phyloP scores from a whole-genome alignment of 148 eudicot species.

The Heliosperma pusillum region DNA sequence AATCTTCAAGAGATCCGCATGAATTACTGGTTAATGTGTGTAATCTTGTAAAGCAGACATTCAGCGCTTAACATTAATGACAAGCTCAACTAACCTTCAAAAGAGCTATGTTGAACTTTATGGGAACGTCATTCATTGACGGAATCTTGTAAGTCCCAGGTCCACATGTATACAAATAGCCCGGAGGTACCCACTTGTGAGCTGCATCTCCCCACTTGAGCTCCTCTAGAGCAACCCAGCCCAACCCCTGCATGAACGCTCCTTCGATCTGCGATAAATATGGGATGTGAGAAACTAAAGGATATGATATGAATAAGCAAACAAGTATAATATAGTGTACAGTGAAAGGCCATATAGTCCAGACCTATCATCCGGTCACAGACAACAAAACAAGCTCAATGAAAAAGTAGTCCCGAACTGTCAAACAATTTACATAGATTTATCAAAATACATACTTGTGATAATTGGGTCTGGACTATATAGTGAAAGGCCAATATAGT shows the following conservation, averaged over 20 bases:
- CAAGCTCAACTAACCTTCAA: constrained; percentile 58
- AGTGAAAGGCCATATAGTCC: no score
- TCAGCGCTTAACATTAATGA: not conserved
- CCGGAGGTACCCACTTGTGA: constrained; percentile 86
- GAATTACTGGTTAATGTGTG: not conserved
- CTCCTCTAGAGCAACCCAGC: constrained; percentile 96
- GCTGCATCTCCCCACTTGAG: constrained; percentile 96
- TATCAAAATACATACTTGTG: not conserved
- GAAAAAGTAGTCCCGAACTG: no score
- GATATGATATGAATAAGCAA: not conserved
- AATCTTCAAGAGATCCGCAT: no score
- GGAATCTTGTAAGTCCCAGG: constrained; percentile 95
- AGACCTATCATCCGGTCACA: no score
- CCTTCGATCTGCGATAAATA: constrained; percentile 79
- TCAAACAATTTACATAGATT: not conserved
- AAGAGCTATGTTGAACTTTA: constrained; percentile 73
- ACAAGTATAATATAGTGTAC: not conserved
- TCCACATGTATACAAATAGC: constrained; percentile 75
- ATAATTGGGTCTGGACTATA: no score
- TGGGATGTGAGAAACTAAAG: not conserved
- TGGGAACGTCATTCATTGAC: constrained; percentile 78
- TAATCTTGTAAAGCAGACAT: not conserved
- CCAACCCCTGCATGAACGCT: constrained; percentile 91
- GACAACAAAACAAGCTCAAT: not conserved
- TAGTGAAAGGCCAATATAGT: no score